Conservation (phyloP, 768 basidiomycete genomes). For the Trametes meyenii region DNA sequence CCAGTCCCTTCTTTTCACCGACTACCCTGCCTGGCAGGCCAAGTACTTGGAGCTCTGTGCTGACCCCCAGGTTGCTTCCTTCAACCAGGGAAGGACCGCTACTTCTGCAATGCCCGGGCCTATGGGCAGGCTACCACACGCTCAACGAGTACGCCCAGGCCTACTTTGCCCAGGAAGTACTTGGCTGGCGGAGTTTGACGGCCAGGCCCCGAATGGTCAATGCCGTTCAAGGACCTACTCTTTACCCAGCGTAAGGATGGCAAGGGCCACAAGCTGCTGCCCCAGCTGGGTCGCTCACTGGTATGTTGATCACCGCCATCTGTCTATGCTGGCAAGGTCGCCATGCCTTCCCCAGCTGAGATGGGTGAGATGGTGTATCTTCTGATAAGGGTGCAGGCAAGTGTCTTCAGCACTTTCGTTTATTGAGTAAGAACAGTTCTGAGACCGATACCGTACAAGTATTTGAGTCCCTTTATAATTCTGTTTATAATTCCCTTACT, state of each 20-base stretch:
- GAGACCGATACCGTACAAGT: neutral
- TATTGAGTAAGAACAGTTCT: neutral
- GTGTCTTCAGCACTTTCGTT: neutral
- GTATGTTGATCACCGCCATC: neutral
- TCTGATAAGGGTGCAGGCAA: neutral
- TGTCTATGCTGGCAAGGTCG: neutral
- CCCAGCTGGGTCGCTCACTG: neutral
- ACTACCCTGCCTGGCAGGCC: neutral
- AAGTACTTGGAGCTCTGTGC: neutral
- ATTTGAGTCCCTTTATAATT: neutral
- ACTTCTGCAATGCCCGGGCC: neutral
- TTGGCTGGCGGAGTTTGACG: neutral
- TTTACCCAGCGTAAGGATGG: neutral
- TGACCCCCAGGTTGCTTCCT: neutral
- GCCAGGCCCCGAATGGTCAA: neutral
- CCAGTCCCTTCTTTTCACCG: neutral
- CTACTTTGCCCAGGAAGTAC: neutral
- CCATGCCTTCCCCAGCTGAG: neutral
- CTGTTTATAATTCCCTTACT: neutral
- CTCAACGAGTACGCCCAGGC: neutral
- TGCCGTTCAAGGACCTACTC: neutral
- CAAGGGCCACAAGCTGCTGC: neutral
- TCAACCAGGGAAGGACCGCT: neutral
- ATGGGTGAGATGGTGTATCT: neutral
- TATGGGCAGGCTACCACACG: neutral